Percentiles rank a stretch among this genome's conserved stretches.
phyloP scores from a whole-genome alignment of 2,329 filamentous ascomycete species.

The Dothistroma septosporum region DNA sequence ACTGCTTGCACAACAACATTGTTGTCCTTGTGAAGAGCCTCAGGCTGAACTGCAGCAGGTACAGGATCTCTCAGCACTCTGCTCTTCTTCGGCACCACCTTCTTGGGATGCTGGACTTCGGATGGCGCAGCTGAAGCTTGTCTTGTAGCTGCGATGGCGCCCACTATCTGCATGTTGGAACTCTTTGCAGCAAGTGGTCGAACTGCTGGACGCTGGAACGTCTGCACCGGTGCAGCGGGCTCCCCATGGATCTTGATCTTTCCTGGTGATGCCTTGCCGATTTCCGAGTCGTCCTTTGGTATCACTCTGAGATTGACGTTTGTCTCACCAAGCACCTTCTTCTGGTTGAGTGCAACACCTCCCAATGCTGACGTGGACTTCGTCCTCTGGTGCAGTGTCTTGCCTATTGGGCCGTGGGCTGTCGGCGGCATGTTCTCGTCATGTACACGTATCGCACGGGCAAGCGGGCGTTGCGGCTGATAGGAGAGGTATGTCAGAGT shows the following conservation, averaged over 20 bases:
- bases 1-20: constrained; percentile 6
- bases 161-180: constrained; percentile 19
- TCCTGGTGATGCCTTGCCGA: constrained; percentile 46
- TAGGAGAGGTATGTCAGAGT: constrained; percentile 27
- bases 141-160: constrained; percentile 10
- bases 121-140: constrained; percentile 7
- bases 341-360: constrained; percentile 8
- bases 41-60: constrained; percentile 1
- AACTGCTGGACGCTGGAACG: constrained; percentile 55
- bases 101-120: constrained; percentile 21
- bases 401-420: constrained; percentile 48
- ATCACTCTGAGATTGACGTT: constrained; percentile 31
- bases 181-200: constrained; percentile 45
- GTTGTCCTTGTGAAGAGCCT: background rate
- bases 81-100: constrained; percentile 33
- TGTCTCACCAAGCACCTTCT: constrained; percentile 40
- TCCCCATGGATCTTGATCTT: constrained; percentile 35
- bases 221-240: constrained; percentile 41
- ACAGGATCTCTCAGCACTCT: constrained; percentile 29
- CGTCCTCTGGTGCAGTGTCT: constrained; percentile 70
- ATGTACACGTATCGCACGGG: constrained; percentile 55
- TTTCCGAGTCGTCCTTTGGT: constrained; percentile 55
- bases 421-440: constrained; percentile 63
- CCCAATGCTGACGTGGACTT: constrained; percentile 55
- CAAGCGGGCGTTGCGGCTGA: constrained; percentile 64